These are phyloP conservation scores for Hawksworthiomyces lignivorus DNA, from an alignment of 2,329 filamentous ascomycete species.

Conservation along the genomic window DNA sequence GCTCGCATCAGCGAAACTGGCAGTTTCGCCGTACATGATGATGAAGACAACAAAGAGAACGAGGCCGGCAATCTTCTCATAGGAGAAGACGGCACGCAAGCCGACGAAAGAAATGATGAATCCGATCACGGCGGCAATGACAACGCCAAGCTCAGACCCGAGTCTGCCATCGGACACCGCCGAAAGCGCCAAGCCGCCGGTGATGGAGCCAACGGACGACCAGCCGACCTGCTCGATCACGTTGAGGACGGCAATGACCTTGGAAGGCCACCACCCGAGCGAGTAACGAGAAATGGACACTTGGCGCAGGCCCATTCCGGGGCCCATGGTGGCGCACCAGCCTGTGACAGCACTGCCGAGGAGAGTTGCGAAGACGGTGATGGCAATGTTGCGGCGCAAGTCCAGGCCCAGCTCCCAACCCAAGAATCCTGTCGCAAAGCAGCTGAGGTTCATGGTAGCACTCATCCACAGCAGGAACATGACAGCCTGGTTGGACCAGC, in stretches of 20 bases:
- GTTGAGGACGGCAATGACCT: slow-evolving; percentile 42
- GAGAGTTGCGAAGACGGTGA: slow-evolving; percentile 38
- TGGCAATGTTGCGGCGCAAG: slow-evolving; percentile 34
- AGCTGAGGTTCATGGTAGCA: slow-evolving; percentile 42
- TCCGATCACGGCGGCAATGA: slow-evolving; percentile 41
- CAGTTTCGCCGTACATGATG: slow-evolving; percentile 40
- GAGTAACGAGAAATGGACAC: slow-evolving; percentile 42
- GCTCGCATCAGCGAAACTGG: slow-evolving; percentile 30
- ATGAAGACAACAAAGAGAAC: slow-evolving; percentile 39
- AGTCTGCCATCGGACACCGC: slow-evolving; percentile 38
- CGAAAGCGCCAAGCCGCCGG: slow-evolving; percentile 40
- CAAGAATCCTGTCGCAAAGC: slow-evolving; percentile 44
- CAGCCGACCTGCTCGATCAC: slow-evolving; percentile 43
- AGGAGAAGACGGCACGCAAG: slow-evolving; percentile 39
- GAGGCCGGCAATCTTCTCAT: slow-evolving; percentile 44
- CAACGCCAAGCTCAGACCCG: slow-evolving; percentile 42
- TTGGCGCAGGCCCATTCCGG: slow-evolving; percentile 42
- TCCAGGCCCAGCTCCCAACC: slow-evolving; percentile 41
- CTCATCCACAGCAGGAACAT: slow-evolving; percentile 47
- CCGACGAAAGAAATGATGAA: slow-evolving; percentile 46
- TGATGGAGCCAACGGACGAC: slow-evolving; percentile 42
- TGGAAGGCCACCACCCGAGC: slow-evolving; percentile 44
- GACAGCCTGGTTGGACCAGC: slow-evolving; percentile 33
- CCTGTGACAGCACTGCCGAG: slow-evolving; percentile 35
- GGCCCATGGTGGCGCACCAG: slow-evolving; percentile 43